Conservation (phyloP, 495 filamentous ascomycete genomes). For the Saxophila tyrrhenica region DNA sequence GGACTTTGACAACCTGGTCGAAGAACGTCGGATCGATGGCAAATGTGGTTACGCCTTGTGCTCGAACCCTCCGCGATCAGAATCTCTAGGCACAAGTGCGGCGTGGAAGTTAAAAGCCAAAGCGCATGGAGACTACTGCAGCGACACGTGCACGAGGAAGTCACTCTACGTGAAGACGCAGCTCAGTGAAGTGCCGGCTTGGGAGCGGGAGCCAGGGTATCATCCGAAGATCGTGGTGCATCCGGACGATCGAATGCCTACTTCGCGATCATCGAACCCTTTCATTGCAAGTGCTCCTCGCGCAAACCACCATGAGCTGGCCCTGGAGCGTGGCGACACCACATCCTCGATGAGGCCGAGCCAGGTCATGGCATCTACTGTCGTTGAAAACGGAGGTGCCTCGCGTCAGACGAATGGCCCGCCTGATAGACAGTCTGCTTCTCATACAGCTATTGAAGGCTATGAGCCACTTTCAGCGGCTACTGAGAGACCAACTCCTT, state of each 20-base stretch:
- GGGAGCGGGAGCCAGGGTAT: conserved; percentile 49
- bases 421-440: not conserved
- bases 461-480: not conserved
- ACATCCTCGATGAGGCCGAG: conserved; percentile 19
- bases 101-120: conserved; percentile 46
- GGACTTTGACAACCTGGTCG: conserved; percentile 77
- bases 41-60: conserved; percentile 80
- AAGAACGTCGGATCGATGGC: conserved; percentile 70
- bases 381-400: conserved; percentile 37
- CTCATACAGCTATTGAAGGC: not conserved
- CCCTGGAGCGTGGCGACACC: conserved; percentile 44
- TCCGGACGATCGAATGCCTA: conserved; percentile 17
- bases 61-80: conserved; percentile 45
- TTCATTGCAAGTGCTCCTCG: not conserved
- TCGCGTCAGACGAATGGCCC: not conserved
- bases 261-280: not conserved
- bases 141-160: conserved; percentile 59
- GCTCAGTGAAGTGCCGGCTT: conserved; percentile 64
- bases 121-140: conserved; percentile 39
- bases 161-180: conserved; percentile 81
- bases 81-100: conserved; percentile 57
- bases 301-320: conserved; percentile 27
- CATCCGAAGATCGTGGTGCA: conserved; percentile 19
- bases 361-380: conserved; percentile 27
- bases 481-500: not conserved